These are phyloP conservation scores for Agaricales sp. DNA, from an alignment of 1,284 basidiomycete genomes.

Conservation along the genomic window DNA sequence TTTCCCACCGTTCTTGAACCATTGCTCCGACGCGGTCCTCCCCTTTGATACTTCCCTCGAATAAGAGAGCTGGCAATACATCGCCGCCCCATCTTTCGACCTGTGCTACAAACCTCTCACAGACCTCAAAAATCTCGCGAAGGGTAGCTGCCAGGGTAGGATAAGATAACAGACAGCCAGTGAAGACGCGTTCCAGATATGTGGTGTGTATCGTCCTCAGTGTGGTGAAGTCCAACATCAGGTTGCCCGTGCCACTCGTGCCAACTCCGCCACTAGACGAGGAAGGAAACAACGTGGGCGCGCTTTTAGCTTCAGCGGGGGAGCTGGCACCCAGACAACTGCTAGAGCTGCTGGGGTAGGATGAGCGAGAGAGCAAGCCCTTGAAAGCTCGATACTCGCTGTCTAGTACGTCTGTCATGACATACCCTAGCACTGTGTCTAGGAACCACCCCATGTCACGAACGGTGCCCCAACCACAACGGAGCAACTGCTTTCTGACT, in stretches of 20 bases:
- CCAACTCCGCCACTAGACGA: constrained; percentile 10
- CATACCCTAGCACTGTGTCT: constrained; percentile 71
- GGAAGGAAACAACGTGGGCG: constrained; percentile 11
- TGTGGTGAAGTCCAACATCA: constrained; percentile 70
- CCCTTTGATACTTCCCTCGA: constrained; percentile 62
- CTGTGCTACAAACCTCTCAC: constrained; percentile 74
- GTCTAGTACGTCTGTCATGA: constrained; percentile 87
- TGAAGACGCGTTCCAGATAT: constrained; percentile 73
- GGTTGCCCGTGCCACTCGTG: constrained; percentile 18
- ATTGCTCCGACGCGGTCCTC: constrained; percentile 51
- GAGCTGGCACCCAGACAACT: constrained; percentile 4
- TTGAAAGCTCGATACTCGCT: constrained; percentile 69
- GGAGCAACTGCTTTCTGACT: constrained; percentile 49
- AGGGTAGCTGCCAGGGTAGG: constrained; percentile 51
- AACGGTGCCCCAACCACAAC: constrained; percentile 79
- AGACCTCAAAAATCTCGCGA: constrained; percentile 68
- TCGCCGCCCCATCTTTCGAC: constrained; percentile 92
- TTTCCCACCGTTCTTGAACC: constrained; percentile 57
- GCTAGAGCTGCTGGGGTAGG: constrained; percentile 5
- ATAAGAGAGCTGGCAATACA: constrained; percentile 72
- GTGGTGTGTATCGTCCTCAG: constrained; percentile 71
- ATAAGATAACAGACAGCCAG: constrained; percentile 73
- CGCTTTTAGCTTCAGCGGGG: constrained; percentile 7
- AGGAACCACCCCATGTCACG: constrained; percentile 88
- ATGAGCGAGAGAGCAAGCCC: constrained; percentile 28